Conservation (phyloP, 257 asterid species). For the Petunia secreta region DNA sequence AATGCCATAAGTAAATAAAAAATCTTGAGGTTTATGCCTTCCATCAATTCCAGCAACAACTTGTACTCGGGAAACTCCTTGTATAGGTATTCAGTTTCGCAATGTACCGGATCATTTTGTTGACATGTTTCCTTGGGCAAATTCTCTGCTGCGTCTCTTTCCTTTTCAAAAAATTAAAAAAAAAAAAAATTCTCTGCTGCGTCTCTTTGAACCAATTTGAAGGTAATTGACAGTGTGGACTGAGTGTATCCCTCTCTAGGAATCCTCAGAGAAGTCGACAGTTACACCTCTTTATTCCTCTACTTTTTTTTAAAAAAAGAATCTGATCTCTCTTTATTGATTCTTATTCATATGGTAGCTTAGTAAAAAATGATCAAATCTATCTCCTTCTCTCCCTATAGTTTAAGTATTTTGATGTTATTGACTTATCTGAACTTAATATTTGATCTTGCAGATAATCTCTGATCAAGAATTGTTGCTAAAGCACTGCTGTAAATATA, state of each 20-base stretch:
- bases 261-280: neutral
- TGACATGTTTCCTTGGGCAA: neutral
- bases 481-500: constrained; percentile 51
- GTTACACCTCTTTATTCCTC: neutral
- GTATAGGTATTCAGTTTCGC: constrained; percentile 1
- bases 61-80: neutral
- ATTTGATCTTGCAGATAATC: constrained; percentile 54
- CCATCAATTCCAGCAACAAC: neutral
- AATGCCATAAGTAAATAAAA: neutral
- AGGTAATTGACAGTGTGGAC: neutral
- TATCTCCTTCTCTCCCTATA: too few relatives aligned
- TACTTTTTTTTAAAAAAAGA: too few relatives aligned
- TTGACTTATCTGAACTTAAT: neutral
- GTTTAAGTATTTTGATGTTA: neutral
- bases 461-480: constrained; percentile 54
- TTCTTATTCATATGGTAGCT: neutral
- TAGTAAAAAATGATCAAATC: neutral
- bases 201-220: neutral
- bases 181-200: neutral
- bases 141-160: neutral
- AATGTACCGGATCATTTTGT: neutral
- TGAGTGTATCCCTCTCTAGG: neutral
- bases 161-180: too few relatives aligned
- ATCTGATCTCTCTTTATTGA: neutral
- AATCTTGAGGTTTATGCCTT: neutral